Evolutionary conservation across 805 yeast genomes (phyloP).

Genomic region (Kuraishia borneana): DNA sequence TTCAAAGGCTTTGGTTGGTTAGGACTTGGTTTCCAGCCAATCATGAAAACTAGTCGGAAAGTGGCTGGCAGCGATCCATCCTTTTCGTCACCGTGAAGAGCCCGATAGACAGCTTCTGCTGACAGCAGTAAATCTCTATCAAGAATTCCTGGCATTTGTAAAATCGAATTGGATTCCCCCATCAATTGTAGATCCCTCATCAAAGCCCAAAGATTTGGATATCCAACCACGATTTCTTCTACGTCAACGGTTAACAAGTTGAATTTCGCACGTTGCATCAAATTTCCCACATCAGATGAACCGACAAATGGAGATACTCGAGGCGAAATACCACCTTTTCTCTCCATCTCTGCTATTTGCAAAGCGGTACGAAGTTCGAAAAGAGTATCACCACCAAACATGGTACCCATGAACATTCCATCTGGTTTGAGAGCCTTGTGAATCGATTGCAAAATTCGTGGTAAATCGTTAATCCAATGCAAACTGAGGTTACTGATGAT

Average conservation of each 20-base stretch:
- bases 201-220: conserved; percentile 58
- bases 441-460: conserved; percentile 44
- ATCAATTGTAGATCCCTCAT: conserved; percentile 64
- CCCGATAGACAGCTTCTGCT: conserved; percentile 61
- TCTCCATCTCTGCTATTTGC: conserved; percentile 74
- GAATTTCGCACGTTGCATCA: conserved; percentile 68
- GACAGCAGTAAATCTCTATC: conserved; percentile 62
- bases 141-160: conserved; percentile 24
- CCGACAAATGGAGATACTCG: conserved; percentile 74
- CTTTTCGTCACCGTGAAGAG: conserved; percentile 53
- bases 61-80: conserved; percentile 64
- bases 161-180: conserved; percentile 72
- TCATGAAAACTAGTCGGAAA: conserved; percentile 67
- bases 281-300: conserved; percentile 62
- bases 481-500: conserved; percentile 62
- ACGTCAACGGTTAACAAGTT: conserved; percentile 75
- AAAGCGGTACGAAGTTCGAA: conserved; percentile 71
- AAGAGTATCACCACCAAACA: conserved; percentile 80
- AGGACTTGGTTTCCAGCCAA: conserved; percentile 77
- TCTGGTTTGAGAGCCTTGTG: conserved; percentile 59
- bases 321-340: conserved; percentile 72
- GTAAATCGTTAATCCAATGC: conserved; percentile 87
- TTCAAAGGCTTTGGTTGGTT: conserved; percentile 61
- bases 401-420: conserved; percentile 70
- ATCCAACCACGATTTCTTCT: conserved; percentile 71